These are phyloP conservation scores for Gleditsia sinensis DNA, from an alignment of 306 rosid genomes.

Conservation along the genomic window DNA sequence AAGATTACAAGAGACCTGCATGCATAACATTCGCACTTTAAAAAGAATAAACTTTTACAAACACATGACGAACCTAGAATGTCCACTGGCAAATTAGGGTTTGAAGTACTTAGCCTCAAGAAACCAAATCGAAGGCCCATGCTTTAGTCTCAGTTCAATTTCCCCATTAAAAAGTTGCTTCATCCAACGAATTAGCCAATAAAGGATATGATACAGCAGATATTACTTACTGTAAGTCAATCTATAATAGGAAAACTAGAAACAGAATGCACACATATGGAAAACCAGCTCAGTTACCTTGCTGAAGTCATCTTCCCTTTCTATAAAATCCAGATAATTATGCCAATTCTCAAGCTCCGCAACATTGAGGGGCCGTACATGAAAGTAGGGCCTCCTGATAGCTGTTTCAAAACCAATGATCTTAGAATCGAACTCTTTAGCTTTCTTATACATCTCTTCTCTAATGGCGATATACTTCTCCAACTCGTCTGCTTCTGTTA, in stretches of 20 bases:
- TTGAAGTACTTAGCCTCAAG: slow-evolving; percentile 99
- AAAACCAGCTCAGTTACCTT: slow-evolving; percentile 76
- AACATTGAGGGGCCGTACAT: slow-evolving; percentile 88
- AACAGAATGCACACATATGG: slow-evolving; percentile 35
- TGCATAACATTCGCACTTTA: slow-evolving; percentile 97
- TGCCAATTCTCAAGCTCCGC: slow-evolving; percentile 99
- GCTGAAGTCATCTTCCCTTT: slow-evolving; percentile 91
- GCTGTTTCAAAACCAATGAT: slow-evolving; percentile 99
- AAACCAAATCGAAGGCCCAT: slow-evolving; percentile 97
- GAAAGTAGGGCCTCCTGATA: slow-evolving; percentile 98
- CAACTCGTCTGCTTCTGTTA: slow-evolving; percentile 98
- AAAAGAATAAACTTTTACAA: slow-evolving; percentile 69
- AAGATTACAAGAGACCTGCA: slow-evolving; percentile 98
- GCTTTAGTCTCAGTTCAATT: slow-evolving; percentile 99
- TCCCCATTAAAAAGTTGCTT: slow-evolving; percentile 94
- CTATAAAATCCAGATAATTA: slow-evolving; percentile 85
- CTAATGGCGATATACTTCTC: slow-evolving; percentile 94
- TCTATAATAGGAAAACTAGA: slow-evolving; percentile 47
- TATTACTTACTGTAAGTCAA: slow-evolving; percentile 84
- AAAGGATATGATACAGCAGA: slow-evolving; percentile 80
- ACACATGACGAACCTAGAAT: slow-evolving; percentile 90
- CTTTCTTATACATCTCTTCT: slow-evolving; percentile 97
- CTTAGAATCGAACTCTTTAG: slow-evolving; percentile 99
- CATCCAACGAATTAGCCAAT: slow-evolving; percentile 96
- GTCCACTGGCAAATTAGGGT: slow-evolving; percentile 88